A percentile compares a stretch with the other conserved stretches of the same genome.
These are phyloP conservation scores for Gossypium anomalum DNA, from an alignment of 345 rosid species.

Conservation along the genomic window DNA sequence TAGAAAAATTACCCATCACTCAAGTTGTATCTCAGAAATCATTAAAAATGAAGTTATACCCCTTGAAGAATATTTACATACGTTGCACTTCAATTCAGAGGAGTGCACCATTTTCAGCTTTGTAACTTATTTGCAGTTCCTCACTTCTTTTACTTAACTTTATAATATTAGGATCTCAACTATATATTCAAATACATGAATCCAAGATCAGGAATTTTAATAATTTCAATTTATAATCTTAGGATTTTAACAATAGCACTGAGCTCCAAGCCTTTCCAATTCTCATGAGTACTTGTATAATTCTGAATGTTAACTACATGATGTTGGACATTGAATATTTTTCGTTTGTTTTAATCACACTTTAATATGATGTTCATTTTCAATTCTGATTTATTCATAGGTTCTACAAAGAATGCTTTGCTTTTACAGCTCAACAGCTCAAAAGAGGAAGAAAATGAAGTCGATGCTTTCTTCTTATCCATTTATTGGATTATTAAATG, in stretches of 20 bases:
- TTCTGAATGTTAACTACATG: not conserved
- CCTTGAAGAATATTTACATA: not conserved
- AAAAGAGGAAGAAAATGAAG: conserved; percentile 25
- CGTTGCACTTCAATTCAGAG: not conserved
- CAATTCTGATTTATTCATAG: conserved; percentile 30
- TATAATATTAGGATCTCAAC: not conserved
- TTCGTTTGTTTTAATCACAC: not conserved
- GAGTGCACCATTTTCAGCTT: not conserved
- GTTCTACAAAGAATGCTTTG: conserved; percentile 59
- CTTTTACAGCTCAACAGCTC: conserved; percentile 38
- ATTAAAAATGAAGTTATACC: not conserved
- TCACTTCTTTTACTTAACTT: not conserved
- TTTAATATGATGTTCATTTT: conserved; percentile 7
- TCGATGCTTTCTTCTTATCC: conserved; percentile 41
- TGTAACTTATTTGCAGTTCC: not conserved
- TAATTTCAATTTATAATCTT: not conserved
- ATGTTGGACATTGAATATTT: not conserved
- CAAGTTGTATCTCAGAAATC: not conserved
- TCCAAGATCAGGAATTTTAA: not conserved
- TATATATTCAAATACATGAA: not conserved
- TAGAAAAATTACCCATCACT: not conserved
- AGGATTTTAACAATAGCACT: not conserved
- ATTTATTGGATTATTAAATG: conserved; percentile 61
- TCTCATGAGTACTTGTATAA: not conserved
- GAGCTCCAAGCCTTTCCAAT: not conserved